phyloP scores from a whole-genome alignment of 2,329 filamentous ascomycete genomes.

The Blastomyces parvus region DNA sequence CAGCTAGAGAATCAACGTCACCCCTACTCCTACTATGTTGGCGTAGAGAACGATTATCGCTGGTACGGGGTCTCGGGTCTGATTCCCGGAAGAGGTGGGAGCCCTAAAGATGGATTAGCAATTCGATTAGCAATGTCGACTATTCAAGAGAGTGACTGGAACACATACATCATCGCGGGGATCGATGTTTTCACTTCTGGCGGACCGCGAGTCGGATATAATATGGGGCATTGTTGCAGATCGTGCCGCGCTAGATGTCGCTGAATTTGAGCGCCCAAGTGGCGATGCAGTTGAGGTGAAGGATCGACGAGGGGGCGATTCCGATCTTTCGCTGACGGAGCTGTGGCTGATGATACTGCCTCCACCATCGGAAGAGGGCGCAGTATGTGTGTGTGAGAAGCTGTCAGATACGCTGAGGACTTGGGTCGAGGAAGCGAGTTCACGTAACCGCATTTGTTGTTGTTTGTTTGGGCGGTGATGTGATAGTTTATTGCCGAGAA shows the following conservation, averaged over 20 bases:
- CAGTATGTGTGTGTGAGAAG: constrained; percentile 5
- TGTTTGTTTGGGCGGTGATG: constrained; percentile 74
- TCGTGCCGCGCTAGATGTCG: constrained; percentile 19
- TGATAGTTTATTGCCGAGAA: constrained; percentile 94
- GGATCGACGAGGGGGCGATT: constrained; percentile 29
- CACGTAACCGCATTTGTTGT: constrained; percentile 68
- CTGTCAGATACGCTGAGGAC: constrained; percentile 42
- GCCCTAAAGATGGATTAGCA: not conserved
- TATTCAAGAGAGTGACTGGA: not conserved
- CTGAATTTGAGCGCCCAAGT: constrained; percentile 28
- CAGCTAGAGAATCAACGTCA: not conserved
- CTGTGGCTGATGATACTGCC: constrained; percentile 30
- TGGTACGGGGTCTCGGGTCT: not conserved
- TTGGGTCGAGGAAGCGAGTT: constrained; percentile 70
- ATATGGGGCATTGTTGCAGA: not conserved
- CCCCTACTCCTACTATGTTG: not conserved
- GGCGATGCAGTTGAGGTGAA: constrained; percentile 30
- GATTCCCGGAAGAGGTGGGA: not conserved
- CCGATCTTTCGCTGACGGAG: constrained; percentile 31
- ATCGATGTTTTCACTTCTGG: constrained; percentile 30
- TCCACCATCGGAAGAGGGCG: constrained; percentile 21
- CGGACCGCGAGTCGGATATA: constrained; percentile 26
- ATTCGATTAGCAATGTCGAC: not conserved
- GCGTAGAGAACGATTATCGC: not conserved
- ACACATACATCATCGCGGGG: constrained; percentile 31